Conservation (phyloP, 768 basidiomycete genomes). For the Termitomyces sp. region DNA sequence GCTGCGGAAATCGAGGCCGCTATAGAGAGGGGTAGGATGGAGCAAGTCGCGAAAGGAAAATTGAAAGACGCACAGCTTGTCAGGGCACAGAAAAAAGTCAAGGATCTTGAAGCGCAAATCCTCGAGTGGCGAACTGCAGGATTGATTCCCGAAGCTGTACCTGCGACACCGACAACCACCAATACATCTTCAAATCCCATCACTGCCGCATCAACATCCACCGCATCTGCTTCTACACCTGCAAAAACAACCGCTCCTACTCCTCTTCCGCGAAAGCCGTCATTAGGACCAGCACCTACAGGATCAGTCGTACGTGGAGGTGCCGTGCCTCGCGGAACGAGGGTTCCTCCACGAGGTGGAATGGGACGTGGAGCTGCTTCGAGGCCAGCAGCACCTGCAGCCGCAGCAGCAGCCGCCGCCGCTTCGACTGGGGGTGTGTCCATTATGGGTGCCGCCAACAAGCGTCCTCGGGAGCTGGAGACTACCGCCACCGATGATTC, state of each 20-base stretch:
- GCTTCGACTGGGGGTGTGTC: slow-evolving; percentile 35
- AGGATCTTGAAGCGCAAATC: slow-evolving; percentile 64
- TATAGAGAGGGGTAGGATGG: slow-evolving; percentile 64
- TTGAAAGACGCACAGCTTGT: slow-evolving; percentile 71
- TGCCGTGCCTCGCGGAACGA: slow-evolving; percentile 25
- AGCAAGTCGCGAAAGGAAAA: slow-evolving; percentile 54
- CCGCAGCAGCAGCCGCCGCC: slow-evolving; percentile 3
- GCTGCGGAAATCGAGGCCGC: slow-evolving; percentile 58
- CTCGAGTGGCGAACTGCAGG: slow-evolving; percentile 51
- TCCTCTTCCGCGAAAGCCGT: slow-evolving; percentile 15
- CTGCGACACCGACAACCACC: slow-evolving; percentile 22
- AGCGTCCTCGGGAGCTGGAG: slow-evolving; percentile 53
- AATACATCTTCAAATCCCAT: slow-evolving; percentile 17
- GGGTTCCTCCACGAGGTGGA: slow-evolving; percentile 20
- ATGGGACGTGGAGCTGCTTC: slow-evolving; percentile 16
- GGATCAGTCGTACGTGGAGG: slow-evolving; percentile 26
- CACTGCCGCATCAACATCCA: slow-evolving; percentile 19
- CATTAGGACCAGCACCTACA: slow-evolving; percentile 14
- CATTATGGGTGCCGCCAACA: slow-evolving; percentile 61
- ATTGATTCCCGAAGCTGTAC: slow-evolving; percentile 31
- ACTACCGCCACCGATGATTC: slow-evolving; percentile 41
- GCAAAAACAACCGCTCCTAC: slow-evolving; percentile 6
- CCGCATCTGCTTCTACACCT: slow-evolving; percentile 1
- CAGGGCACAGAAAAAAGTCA: slow-evolving; percentile 53
- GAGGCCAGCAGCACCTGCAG: slow-evolving; percentile 23